Conservation (phyloP, 352 stramenopile species). For the Globisporangium emineosum region DNA sequence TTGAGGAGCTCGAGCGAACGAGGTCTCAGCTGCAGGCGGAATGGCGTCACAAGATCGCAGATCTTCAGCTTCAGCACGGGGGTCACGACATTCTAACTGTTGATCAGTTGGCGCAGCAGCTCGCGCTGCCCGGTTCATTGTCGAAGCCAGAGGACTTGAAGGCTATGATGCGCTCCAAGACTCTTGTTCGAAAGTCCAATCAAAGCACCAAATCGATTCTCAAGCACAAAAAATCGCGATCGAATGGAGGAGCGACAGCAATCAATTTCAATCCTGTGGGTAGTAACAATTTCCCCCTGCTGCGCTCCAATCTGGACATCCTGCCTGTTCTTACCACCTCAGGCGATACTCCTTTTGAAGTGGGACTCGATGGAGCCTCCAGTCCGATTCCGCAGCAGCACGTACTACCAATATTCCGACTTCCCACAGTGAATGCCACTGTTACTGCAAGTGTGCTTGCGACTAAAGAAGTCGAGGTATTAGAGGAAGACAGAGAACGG, state of each 20-base stretch:
- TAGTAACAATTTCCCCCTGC: constrained; percentile 2
- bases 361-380: constrained; percentile 36
- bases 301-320: constrained; percentile 50
- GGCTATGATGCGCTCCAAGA: constrained; percentile 41
- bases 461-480: constrained; percentile 34
- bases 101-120: constrained; percentile 42
- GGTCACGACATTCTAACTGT: constrained; percentile 21
- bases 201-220: constrained; percentile 41
- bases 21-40: constrained; percentile 61
- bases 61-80: constrained; percentile 36
- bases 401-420: constrained; percentile 65
- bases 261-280: background rate
- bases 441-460: constrained; percentile 34
- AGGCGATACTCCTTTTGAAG: constrained; percentile 72
- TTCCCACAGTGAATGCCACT: constrained; percentile 55
- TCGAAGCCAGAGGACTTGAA: constrained; percentile 25
- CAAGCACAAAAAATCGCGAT: constrained; percentile 38
- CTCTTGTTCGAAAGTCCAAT: constrained; percentile 37
- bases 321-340: constrained; percentile 67
- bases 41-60: constrained; percentile 61
- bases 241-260: background rate
- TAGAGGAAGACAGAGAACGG: constrained; percentile 51
- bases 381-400: constrained; percentile 30
- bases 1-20: constrained; percentile 79
- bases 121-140: constrained; percentile 22